Percentiles rank a stretch among this genome's conserved stretches.
Evolutionary conservation across 805 yeast genomes (phyloP).

Genomic region (Pichia kluyveri): DNA sequence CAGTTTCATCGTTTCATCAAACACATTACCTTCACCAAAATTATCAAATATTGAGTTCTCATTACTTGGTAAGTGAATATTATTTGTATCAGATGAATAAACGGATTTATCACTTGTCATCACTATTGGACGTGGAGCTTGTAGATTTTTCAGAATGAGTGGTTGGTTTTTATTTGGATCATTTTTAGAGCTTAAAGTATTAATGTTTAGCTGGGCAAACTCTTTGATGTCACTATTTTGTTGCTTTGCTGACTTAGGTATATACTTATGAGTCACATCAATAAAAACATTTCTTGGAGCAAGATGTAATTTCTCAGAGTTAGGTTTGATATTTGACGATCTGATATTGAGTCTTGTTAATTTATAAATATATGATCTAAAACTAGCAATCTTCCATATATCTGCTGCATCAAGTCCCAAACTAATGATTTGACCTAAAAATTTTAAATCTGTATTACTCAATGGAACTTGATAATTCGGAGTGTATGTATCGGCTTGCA

Average conservation of each 20-base stretch:
- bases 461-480: conserved; percentile 40
- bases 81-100: conserved; percentile 3
- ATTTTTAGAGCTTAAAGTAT: neutral
- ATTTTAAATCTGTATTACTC: conserved; percentile 56
- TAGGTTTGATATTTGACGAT: neutral
- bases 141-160: conserved; percentile 2
- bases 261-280: conserved; percentile 28
- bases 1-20: conserved; percentile 19
- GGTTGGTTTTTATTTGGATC: neutral
- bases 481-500: conserved; percentile 22
- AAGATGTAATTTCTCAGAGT: conserved; percentile 18
- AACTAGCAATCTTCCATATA: conserved; percentile 71
- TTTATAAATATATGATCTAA: conserved; percentile 59
- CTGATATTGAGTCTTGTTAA: conserved; percentile 33
- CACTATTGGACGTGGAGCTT: conserved; percentile 1
- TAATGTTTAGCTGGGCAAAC: no score
- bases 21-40: conserved; percentile 14
- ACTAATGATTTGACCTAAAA: conserved; percentile 63
- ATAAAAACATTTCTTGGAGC: conserved; percentile 46
- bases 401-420: conserved; percentile 70
- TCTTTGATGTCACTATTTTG: neutral
- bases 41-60: conserved; percentile 13
- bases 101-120: conserved; percentile 15
- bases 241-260: neutral
- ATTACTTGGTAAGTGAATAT: neutral